Evolutionary conservation across 345 rosid genomes (phyloP).

Genomic region (Syzygium aromaticum): DNA sequence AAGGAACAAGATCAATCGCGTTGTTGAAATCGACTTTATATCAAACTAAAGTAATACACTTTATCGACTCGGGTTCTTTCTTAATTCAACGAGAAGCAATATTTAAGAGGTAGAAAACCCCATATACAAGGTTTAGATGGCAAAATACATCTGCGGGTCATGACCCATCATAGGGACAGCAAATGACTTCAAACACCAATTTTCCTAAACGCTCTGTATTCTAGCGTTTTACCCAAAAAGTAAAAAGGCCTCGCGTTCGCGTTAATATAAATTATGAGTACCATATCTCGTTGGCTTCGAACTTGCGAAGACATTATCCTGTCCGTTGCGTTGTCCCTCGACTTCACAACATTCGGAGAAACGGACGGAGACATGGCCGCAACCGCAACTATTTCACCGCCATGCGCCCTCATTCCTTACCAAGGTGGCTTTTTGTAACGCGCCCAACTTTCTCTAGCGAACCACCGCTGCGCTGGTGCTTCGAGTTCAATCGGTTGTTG

Average conservation of each 20-base stretch:
- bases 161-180: background rate
- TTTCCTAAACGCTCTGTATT: background rate
- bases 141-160: background rate
- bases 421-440: background rate
- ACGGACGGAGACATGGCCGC: background rate
- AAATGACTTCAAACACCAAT: background rate
- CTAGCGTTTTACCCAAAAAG: background rate
- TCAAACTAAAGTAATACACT: background rate
- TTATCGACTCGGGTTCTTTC: background rate
- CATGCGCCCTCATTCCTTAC: background rate
- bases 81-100: background rate
- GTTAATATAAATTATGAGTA: background rate
- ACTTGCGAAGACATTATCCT: background rate
- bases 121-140: background rate
- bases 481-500: background rate
- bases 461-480: background rate
- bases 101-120: background rate
- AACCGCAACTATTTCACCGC: background rate
- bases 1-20: background rate
- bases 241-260: background rate
- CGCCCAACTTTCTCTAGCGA: background rate
- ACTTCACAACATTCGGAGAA: background rate
- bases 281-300: background rate
- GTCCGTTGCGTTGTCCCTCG: background rate
- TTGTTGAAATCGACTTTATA: background rate